Evolutionary conservation across 2,329 filamentous ascomycete genomes (phyloP).

Genomic region (Sclerotinia minor): DNA sequence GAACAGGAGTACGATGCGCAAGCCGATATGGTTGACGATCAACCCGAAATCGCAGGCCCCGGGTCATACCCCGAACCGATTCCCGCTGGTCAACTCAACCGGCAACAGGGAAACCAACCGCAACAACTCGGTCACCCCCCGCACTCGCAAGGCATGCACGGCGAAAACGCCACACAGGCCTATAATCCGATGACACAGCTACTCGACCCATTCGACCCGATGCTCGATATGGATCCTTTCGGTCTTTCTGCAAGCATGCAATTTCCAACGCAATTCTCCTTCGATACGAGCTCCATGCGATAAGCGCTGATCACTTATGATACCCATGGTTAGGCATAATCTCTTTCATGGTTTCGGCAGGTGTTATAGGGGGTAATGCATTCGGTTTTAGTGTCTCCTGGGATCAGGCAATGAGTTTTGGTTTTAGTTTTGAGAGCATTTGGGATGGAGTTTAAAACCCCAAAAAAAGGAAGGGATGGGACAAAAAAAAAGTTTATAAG

Average conservation of each 20-base stretch:
- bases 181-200: conserved; percentile 47
- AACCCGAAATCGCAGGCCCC: conserved; percentile 61
- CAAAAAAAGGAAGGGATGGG: conserved; percentile 9
- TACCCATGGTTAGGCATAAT: conserved; percentile 36
- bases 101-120: conserved; percentile 26
- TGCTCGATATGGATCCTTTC: conserved; percentile 90
- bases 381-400: conserved; percentile 13
- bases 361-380: conserved; percentile 4
- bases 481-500: not conserved
- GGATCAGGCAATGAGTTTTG: conserved; percentile 12
- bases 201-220: conserved; percentile 76
- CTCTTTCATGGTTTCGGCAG: conserved; percentile 15
- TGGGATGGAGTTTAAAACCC: conserved; percentile 20
- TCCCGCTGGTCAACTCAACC: conserved; percentile 42
- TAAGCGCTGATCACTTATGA: conserved; percentile 35
- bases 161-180: conserved; percentile 45
- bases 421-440: conserved; percentile 4
- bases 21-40: conserved; percentile 83
- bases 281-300: conserved; percentile 51
- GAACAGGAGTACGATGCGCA: conserved; percentile 97
- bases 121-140: conserved; percentile 43
- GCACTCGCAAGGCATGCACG: conserved; percentile 46
- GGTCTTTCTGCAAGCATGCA: conserved; percentile 93
- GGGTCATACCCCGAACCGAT: conserved; percentile 63
- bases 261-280: conserved; percentile 81